Conservation (phyloP, 345 rosid genomes). For the Sonneratia alba region DNA sequence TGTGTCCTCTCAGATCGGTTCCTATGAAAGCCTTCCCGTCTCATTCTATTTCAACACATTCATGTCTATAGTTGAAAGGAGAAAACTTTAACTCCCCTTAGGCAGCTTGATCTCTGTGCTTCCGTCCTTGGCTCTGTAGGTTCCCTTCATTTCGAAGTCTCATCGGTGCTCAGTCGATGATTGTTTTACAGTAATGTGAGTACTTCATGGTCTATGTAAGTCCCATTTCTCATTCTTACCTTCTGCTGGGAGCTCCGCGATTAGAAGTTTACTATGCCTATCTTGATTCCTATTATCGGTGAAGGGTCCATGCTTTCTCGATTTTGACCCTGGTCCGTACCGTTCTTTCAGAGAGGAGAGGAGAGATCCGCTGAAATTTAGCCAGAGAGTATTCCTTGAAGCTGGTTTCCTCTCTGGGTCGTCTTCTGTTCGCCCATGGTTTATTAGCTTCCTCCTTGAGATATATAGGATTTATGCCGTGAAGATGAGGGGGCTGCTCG, state of each 20-base stretch:
- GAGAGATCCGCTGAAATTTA: neutral
- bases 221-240: neutral
- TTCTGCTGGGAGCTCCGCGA: neutral
- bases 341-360: neutral
- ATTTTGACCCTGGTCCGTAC: neutral
- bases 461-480: constrained; percentile 1
- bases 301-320: neutral
- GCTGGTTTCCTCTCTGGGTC: neutral
- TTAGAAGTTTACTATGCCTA: neutral
- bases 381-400: neutral
- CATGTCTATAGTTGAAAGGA: no score
- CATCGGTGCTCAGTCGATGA: no score
- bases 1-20: neutral
- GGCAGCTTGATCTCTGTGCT: neutral
- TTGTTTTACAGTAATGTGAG: neutral
- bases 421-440: neutral
- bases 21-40: neutral
- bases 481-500: constrained; percentile 10
- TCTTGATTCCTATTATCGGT: no score
- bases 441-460: neutral
- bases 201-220: no score
- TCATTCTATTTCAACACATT: no score
- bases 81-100: neutral
- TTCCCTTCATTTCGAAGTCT: neutral
- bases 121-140: neutral